Conservation (phyloP, 331 rosid species). For the Rhamnella rubrinervis region DNA sequence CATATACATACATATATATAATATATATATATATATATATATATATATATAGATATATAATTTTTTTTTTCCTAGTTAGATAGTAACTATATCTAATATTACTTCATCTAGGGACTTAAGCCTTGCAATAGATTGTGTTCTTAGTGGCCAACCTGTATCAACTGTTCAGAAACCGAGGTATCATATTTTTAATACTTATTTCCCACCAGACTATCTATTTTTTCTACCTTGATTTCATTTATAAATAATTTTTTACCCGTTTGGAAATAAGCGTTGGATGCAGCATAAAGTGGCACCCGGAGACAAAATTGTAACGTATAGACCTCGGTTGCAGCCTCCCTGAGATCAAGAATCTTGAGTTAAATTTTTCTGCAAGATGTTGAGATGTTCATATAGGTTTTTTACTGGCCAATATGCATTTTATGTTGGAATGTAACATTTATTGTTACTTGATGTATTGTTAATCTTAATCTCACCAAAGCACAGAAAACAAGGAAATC, state of each 20-base stretch:
- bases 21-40: too few species aligned
- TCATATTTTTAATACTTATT: slow-evolving; percentile 11
- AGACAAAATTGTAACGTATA: slow-evolving; percentile 30
- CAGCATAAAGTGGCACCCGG: slow-evolving; percentile 95
- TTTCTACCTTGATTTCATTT: slow-evolving; percentile 9
- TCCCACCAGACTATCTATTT: slow-evolving; percentile 14
- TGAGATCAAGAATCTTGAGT: slow-evolving; percentile 28
- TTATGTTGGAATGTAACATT: slow-evolving; percentile 13
- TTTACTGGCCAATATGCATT: slow-evolving; percentile 14
- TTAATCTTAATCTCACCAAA: slow-evolving; percentile 15
- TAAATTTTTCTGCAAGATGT: slow-evolving; percentile 21
- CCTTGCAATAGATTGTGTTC: slow-evolving; percentile 78
- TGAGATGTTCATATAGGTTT: not conserved
- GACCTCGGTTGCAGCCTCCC: slow-evolving; percentile 20
- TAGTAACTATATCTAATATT: not conserved
- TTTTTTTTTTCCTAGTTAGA: not conserved
- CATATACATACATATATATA: too few species aligned
- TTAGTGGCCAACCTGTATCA: slow-evolving; percentile 69
- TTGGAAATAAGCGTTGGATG: slow-evolving; percentile 76
- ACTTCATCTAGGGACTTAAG: slow-evolving; percentile 65
- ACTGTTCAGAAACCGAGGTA: slow-evolving; percentile 72
- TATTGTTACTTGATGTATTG: slow-evolving; percentile 22
- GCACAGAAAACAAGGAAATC: slow-evolving; percentile 20
- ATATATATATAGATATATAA: too few species aligned
- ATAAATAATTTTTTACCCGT: slow-evolving; percentile 12